Evolutionary conservation across 1,139 yeast species (phyloP).

Genomic region (Yamadazyma conglobata): DNA sequence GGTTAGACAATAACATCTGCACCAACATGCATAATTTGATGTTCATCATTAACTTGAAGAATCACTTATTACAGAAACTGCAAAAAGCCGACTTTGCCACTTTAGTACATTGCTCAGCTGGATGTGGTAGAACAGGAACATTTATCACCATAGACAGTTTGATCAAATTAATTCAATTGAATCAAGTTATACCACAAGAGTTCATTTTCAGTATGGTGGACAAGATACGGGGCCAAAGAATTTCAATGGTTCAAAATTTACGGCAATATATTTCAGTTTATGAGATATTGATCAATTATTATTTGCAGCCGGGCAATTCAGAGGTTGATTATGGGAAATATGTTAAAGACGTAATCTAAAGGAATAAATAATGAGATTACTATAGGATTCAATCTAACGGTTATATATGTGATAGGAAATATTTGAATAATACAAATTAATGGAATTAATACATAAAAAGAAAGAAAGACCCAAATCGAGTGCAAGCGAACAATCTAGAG

Average conservation of each 20-base stretch:
- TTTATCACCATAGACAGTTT: conserved; percentile 73
- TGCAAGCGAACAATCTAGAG: too few relatives aligned
- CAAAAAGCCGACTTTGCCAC: conserved; percentile 34
- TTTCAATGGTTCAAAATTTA: conserved; percentile 81
- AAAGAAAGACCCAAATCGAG: too few relatives aligned
- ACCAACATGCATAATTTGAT: conserved; percentile 39
- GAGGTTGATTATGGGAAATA: too few relatives aligned
- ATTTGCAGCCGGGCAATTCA: too few relatives aligned
- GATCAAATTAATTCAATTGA: conserved; percentile 29
- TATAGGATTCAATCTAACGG: too few relatives aligned
- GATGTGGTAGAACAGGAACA: conserved; percentile 91
- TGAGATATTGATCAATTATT: conserved; percentile 39
- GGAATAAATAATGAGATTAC: too few relatives aligned
- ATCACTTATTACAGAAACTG: conserved; percentile 22
- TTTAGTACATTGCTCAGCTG: conserved; percentile 84
- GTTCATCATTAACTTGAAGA: conserved; percentile 38
- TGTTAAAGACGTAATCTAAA: too few relatives aligned
- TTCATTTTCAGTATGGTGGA: conserved; percentile 46
- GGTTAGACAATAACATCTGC: conserved; percentile 54
- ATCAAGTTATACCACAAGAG: conserved; percentile 15
- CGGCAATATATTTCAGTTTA: conserved; percentile 73
- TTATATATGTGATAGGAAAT: too few relatives aligned
- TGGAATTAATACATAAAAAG: too few relatives aligned
- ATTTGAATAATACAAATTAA: too few relatives aligned
- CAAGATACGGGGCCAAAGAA: conserved; percentile 64